Evolutionary conservation across 805 yeast genomes (phyloP).

Genomic region (Lachancea mirantina): DNA sequence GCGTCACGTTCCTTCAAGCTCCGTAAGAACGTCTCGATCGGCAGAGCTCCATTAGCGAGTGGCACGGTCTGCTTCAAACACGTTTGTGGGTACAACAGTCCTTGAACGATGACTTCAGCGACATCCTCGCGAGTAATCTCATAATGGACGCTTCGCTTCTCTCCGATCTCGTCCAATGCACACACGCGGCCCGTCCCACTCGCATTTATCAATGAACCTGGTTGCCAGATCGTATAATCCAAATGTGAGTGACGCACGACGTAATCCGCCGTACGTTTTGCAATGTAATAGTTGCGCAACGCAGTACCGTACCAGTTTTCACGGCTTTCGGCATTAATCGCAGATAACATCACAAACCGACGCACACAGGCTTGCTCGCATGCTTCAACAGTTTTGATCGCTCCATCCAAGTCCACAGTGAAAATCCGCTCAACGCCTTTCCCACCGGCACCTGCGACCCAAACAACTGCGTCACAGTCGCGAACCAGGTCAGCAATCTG

Average conservation of each 20-base stretch:
- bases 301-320: conserved; percentile 36
- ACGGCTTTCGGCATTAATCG: conserved; percentile 47
- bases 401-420: conserved; percentile 56
- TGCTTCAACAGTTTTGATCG: conserved; percentile 51
- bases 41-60: conserved; percentile 36
- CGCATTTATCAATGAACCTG: conserved; percentile 39
- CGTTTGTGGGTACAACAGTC: conserved; percentile 31
- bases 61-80: conserved; percentile 40
- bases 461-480: conserved; percentile 50
- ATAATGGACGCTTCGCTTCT: conserved; percentile 20
- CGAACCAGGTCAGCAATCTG: conserved; percentile 34
- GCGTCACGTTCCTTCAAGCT: conserved; percentile 2
- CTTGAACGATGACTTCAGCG: conserved; percentile 38
- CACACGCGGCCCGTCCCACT: conserved; percentile 38
- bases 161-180: conserved; percentile 12
- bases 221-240: conserved; percentile 53
- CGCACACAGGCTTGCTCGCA: conserved; percentile 37
- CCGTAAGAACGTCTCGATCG: conserved; percentile 21
- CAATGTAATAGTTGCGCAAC: conserved; percentile 45
- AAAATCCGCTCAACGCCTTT: conserved; percentile 39
- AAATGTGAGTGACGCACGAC: conserved; percentile 35
- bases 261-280: conserved; percentile 55
- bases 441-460: conserved; percentile 60
- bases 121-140: conserved; percentile 47
- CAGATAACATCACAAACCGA: conserved; percentile 49